Evolutionary conservation across 345 rosid genomes (phyloP).

Genomic region (Physaria fendleri): DNA sequence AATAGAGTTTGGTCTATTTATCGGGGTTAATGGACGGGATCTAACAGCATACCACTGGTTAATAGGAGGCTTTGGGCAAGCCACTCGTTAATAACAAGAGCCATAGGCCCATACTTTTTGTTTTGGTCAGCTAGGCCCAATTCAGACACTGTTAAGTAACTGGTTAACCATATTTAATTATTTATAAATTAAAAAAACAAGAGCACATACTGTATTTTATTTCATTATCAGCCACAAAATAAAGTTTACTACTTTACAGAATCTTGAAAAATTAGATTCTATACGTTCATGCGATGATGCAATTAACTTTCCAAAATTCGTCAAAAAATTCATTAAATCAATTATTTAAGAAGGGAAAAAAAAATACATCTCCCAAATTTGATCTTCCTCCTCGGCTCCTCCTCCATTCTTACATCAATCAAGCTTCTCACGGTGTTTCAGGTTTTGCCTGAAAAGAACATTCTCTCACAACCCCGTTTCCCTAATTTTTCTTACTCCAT

Average conservation of each 20-base stretch:
- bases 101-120: no score
- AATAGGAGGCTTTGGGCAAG: neutral
- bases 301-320: neutral
- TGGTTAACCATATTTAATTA: no score
- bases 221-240: neutral
- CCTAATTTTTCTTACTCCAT: constrained; percentile 21
- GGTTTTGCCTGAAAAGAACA: constrained; percentile 18
- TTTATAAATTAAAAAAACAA: no score
- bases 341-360: no score
- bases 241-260: neutral
- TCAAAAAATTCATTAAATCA: neutral
- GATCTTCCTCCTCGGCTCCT: constrained; percentile 5
- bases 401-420: constrained; percentile 11
- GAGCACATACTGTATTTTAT: neutral
- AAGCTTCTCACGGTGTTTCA: constrained; percentile 8
- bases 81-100: no score
- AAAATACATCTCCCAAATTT: constrained; percentile 6
- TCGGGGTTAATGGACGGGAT: no score
- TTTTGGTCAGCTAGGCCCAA: no score
- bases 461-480: neutral
- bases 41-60: neutral
- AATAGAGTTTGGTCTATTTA: no score
- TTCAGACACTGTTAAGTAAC: no score
- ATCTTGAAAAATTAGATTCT: neutral
- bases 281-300: neutral